phyloP scores from a whole-genome alignment of 768 basidiomycete species.

The Lactarius evosmus region DNA sequence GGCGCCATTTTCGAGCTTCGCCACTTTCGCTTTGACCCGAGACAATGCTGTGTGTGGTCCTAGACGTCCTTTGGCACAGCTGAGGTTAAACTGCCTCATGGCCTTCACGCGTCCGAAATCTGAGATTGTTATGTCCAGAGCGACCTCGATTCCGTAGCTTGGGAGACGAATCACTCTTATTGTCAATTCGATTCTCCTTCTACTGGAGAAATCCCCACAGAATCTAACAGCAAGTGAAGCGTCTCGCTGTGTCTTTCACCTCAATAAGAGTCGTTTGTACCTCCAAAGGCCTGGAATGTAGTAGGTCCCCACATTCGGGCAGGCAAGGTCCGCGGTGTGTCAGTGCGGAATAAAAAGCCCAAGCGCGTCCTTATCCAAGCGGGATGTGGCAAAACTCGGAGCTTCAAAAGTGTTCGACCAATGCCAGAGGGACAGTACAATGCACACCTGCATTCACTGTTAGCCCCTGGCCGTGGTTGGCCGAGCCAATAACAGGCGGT shows the following conservation, averaged over 20 bases:
- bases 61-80: not conserved
- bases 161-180: not conserved
- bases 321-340: not conserved
- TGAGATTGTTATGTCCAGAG: too few species aligned
- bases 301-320: not conserved
- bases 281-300: not conserved
- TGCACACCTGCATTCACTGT: not conserved
- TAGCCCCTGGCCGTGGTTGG: not conserved
- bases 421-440: not conserved
- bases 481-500: not conserved
- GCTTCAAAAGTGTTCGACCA: not conserved
- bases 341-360: not conserved
- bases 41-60: not conserved
- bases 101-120: not conserved
- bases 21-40: not conserved
- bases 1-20: not conserved
- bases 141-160: not conserved
- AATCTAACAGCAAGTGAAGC: not conserved
- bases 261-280: not conserved
- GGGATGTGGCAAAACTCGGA: not conserved
- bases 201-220: not conserved
- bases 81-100: not conserved
- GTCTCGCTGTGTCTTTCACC: not conserved
- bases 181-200: too few species aligned
- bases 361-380: not conserved